Base-by-base conservation (phyloP, 1,139 yeast genomes). In the Candida sanyaensis region DNA sequence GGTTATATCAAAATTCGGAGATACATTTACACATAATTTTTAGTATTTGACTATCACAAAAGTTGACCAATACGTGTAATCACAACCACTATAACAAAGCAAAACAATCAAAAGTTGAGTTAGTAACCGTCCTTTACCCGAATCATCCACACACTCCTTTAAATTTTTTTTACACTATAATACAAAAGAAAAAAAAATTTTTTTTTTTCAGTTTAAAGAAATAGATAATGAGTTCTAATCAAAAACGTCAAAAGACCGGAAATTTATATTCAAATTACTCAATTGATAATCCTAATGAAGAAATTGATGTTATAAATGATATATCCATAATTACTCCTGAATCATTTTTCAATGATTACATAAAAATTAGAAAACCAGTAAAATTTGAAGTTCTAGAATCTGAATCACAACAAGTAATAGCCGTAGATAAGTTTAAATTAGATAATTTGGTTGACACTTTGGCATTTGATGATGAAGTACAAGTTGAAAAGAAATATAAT, bases 401-500 rank as follows among this genome's bases (percentile, higher is more conserved):
- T 7, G 44, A 67, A 40, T 43, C 69, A 7, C 46, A 39, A 30
- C 58, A 59, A 4, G 55, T 52, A 0, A 54, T 56, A 21, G 46
- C 72, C 24, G 13, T 28, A 3, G 26, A 26, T 8, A 43, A 54
- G 9, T 74, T 83, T 50, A 55, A 59, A 10, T 61, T 75, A 3
- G 68, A 65, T 0, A 65, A 68, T 5, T 60, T 85, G 12, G 62
- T 59, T 6, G 60, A 55, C 6, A 62, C 64, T 2, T 67, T 76
- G 33, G 61, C 60, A 9, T 68, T 69, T 50, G 61, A 64, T 2
- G 63, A 62, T 3, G 53, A 59, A 6, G 58, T 86, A 26, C 79
- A 81, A 56, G 82, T 85, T 9, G 92, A 86, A 59, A 71, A 72
- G 54, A 79, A 81, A 56, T 62, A 63, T 24, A 64, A 71, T 38